Conservation (phyloP, 2,329 filamentous ascomycete species). For the Byssochlamys sp. region DNA sequence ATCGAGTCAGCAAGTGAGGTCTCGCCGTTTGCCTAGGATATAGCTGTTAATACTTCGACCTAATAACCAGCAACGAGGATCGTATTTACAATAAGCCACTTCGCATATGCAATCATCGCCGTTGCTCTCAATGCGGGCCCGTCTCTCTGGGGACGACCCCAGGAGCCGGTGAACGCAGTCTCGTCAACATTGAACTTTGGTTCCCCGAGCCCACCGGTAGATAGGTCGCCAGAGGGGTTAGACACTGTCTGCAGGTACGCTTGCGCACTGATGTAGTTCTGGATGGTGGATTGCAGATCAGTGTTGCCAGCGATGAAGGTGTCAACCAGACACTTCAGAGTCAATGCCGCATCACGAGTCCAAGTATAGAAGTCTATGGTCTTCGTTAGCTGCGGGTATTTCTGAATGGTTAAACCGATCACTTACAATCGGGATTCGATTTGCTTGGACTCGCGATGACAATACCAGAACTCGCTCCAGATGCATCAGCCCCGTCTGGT, state of each 20-base stretch:
- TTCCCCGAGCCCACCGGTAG: slow-evolving; percentile 53
- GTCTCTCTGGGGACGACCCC: slow-evolving; percentile 64
- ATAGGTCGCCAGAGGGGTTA: slow-evolving; percentile 55
- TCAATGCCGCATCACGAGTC: slow-evolving; percentile 66
- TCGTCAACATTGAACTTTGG: slow-evolving; percentile 61
- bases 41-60: background rate
- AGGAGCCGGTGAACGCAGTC: slow-evolving; percentile 54
- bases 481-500: slow-evolving; percentile 39
- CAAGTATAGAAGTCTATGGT: slow-evolving; percentile 63
- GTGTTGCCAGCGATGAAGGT: slow-evolving; percentile 55
- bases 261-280: slow-evolving; percentile 59
- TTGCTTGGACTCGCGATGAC: slow-evolving; percentile 51
- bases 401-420: background rate
- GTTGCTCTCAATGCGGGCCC: slow-evolving; percentile 25
- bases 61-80: background rate
- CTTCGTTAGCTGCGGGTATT: background rate
- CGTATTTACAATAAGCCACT: slow-evolving; percentile 51
- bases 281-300: slow-evolving; percentile 50
- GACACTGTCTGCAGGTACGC: slow-evolving; percentile 55
- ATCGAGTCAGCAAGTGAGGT: slow-evolving; percentile 42
- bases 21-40: slow-evolving; percentile 41
- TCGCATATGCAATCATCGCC: slow-evolving; percentile 37
- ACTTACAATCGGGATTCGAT: slow-evolving; percentile 44
- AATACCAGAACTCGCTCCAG: slow-evolving; percentile 42
- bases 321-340: slow-evolving; percentile 60